Conservation (phyloP, 2,329 filamentous ascomycete genomes). For the Cytospora piceae region DNA sequence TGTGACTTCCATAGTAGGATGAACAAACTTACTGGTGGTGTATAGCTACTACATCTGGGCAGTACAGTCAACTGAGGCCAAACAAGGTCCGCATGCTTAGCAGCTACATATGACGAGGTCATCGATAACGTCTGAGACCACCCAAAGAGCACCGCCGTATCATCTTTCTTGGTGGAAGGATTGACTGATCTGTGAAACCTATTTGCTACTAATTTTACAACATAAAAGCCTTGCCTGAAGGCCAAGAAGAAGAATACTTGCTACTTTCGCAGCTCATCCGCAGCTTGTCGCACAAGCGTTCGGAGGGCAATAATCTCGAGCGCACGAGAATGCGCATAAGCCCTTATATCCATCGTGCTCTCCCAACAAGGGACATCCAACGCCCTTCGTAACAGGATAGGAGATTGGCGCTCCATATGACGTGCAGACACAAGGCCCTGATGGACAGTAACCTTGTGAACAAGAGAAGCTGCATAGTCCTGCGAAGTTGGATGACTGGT, state of each 20-base stretch:
- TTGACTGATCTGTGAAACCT: neutral
- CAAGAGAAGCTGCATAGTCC: constrained; percentile 33
- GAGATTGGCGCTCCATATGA: constrained; percentile 24
- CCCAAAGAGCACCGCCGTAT: neutral
- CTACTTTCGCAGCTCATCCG: neutral
- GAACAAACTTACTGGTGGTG: neutral
- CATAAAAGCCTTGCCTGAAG: neutral
- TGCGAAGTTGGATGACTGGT: constrained; percentile 28
- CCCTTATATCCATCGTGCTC: constrained; percentile 45
- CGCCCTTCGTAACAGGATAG: constrained; percentile 34
- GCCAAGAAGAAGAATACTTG: neutral
- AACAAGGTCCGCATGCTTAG: neutral
- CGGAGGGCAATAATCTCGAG: constrained; percentile 50
- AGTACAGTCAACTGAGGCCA: no score
- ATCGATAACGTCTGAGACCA: no score
- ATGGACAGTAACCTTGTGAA: constrained; percentile 32
- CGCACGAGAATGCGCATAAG: constrained; percentile 51
- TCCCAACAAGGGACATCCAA: constrained; percentile 41
- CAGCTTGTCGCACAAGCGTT: constrained; percentile 37
- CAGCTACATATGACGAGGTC: neutral
- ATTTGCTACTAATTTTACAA: neutral
- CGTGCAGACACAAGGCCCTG: constrained; percentile 31
- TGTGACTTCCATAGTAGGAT: neutral
- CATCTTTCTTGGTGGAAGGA: neutral
- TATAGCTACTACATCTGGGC: neutral